Evolutionary conservation across 495 filamentous ascomycete genomes (phyloP).

Genomic region (Bacidia rubella): DNA sequence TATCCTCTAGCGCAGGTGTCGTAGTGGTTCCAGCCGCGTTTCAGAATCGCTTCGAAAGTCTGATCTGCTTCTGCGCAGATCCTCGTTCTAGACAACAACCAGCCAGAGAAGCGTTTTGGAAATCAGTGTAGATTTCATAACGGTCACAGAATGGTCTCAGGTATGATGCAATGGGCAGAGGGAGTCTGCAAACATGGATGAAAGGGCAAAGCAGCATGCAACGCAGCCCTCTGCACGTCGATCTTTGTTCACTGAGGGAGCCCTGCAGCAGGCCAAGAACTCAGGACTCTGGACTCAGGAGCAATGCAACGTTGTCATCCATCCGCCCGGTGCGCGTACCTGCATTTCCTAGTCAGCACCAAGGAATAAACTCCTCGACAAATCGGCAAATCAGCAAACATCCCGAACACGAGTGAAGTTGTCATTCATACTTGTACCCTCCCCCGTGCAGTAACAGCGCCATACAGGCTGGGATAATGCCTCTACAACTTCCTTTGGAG

Average conservation of each 20-base stretch:
- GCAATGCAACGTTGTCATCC: not conserved
- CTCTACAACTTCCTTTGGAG: no score
- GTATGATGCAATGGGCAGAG: not conserved
- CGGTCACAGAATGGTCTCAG: not conserved
- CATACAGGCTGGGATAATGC: no score
- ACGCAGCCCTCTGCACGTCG: no score
- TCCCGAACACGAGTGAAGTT: not conserved
- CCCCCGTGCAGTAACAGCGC: no score
- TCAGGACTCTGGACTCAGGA: no score
- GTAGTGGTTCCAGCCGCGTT: conserved; percentile 2
- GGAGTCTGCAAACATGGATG: no score
- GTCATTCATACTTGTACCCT: not conserved
- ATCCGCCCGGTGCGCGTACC: no score
- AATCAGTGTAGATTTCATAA: not conserved
- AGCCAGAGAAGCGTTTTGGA: not conserved
- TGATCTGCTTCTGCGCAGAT: not conserved
- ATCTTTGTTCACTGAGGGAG: not conserved
- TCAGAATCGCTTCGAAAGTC: not conserved
- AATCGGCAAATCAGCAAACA: not conserved
- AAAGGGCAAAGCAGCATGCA: no score
- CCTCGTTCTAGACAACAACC: no score
- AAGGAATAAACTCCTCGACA: not conserved
- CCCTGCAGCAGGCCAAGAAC: not conserved
- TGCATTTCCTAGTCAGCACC: not conserved
- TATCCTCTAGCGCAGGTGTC: not conserved